phyloP scores from a whole-genome alignment of 1,284 basidiomycete species.

The Marasmius tenuissimus region DNA sequence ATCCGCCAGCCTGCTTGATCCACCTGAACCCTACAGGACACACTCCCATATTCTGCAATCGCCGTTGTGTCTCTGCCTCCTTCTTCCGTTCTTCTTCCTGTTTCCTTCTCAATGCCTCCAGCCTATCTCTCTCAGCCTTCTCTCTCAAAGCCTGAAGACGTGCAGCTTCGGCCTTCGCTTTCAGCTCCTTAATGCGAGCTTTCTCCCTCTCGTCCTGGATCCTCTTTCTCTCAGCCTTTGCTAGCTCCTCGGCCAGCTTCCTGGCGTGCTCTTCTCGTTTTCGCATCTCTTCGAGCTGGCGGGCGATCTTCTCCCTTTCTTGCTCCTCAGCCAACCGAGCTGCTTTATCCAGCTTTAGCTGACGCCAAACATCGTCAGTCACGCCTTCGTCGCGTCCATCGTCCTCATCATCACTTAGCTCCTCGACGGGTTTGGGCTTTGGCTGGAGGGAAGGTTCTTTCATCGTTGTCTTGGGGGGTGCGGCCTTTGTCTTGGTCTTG shows the following conservation, averaged over 20 bases:
- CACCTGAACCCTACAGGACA: slow-evolving; percentile 54
- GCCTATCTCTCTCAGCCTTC: slow-evolving; percentile 21
- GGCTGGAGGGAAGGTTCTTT: not conserved
- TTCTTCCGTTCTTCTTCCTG: slow-evolving; percentile 30
- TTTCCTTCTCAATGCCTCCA: slow-evolving; percentile 29
- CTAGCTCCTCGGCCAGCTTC: slow-evolving; percentile 7
- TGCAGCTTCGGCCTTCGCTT: slow-evolving; percentile 22
- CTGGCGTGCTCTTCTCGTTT: slow-evolving; percentile 18
- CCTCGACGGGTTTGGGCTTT: not conserved
- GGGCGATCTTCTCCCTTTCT: slow-evolving; percentile 17
- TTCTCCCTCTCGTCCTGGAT: slow-evolving; percentile 16
- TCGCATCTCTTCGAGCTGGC: slow-evolving; percentile 18
- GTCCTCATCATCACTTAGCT: not conserved
- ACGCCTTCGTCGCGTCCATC: slow-evolving; percentile 43
- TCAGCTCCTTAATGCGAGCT: slow-evolving; percentile 23
- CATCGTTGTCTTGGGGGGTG: not conserved
- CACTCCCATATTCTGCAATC: slow-evolving; percentile 49
- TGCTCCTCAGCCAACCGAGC: slow-evolving; percentile 17
- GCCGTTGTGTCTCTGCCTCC: slow-evolving; percentile 44
- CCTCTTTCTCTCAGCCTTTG: slow-evolving; percentile 8
- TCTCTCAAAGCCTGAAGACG: slow-evolving; percentile 22
- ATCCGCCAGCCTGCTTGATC: slow-evolving; percentile 45
- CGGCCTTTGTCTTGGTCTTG: slow-evolving; percentile 1
- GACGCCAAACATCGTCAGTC: slow-evolving; percentile 41
- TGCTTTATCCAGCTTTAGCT: slow-evolving; percentile 39